Base-by-base conservation (phyloP, 2,329 filamentous ascomycete genomes). In the Fusarium humuli region DNA sequence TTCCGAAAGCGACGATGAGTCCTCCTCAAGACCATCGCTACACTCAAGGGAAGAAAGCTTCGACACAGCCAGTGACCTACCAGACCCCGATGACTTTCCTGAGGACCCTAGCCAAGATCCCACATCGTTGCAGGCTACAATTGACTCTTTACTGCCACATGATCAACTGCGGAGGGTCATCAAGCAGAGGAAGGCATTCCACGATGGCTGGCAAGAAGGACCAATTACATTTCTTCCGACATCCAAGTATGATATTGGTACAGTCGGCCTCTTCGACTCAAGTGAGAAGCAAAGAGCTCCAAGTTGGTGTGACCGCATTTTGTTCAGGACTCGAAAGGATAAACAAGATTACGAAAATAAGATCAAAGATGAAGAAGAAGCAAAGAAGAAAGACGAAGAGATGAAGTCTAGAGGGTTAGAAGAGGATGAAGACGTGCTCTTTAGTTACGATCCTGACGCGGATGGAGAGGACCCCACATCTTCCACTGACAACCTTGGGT, bases 221-320 rank as follows among this genome's bases (percentile, higher is more conserved):
- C 85, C 89, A 1, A 94, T 99, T 59, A 88, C 88, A 2, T 99
- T 99, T 76, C 79, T 98, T 18, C 96, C 96, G 3, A 97, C 96
- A 0, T 99, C 99, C 81, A 99, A 99, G 79, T 99, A 99, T 73
- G 97, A 99, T 75, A 86, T 97, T 29, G 96, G 96, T n/a, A 97
- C 92, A 30, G 89, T 97, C 32, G 93, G 93, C 3, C 87, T 94
- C 30, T 99, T 98, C 77, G 97, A 99, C 81, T 94, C 94, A 1
- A 97, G 94, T 71, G 96, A 98, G 77, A 99, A 99, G 82, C 91
- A 91, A 69, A 88, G 97, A 56, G 92, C 93, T 4, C 96, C 96
- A 5, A 97, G 94, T 77, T 99, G 96, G 95, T 99, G 96, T 78
- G 96, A 99, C 81, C 91, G 96, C 18, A 94, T 99, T 47, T 81